Base-by-base conservation (phyloP, 2,329 filamentous ascomycete genomes). In the Alternaria solani region DNA sequence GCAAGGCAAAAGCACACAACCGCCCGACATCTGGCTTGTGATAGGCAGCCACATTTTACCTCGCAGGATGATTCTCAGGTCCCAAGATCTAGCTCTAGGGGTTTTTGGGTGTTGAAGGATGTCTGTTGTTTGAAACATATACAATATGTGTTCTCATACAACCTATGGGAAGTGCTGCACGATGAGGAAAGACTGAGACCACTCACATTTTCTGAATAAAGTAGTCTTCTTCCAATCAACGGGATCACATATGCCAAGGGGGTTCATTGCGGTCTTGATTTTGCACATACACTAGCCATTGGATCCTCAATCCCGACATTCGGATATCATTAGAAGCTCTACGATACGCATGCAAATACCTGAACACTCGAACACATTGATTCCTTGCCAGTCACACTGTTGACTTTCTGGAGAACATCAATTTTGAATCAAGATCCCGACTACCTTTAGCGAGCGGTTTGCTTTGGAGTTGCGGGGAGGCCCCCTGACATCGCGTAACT, bases 21-120 rank as follows among this genome's bases (percentile, higher is more conserved):
- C 28, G 25, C 25, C n/a, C 5, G 36, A 25, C 9, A 38, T 43
- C 14, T 23, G 51, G 7, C 25, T 14, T 26, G n/a, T 38, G 16
- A 48, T n/a, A 30, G 41, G 20, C 49, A 26, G 20, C 39, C 26
- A 48, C 23, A 44, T 25, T 18, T 49, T 54, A 47, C 49, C 49
- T 47, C 47, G 26, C 55, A 57, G 38, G 30, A 42, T 5, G 39
- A 25, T 3, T 11, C 3, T 2, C 12, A 38, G 39, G 18, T 25
- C 16, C 18, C n/a, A 30, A 42, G 12, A 32, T n/a, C 8, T 4
- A 16, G n/a, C 12, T 18, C 12, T 36, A 18, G 36, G 36, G 23
- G 16, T 23, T 36, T 52, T n/a, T 43, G 23, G 38, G 23, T 57
- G n/a, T 8, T 20, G 14, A 20, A n/a, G 36, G 8, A n/a, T 14